Base-by-base conservation (phyloP, 805 yeast species). In the Kluyveromyces wickerhamii region DNA sequence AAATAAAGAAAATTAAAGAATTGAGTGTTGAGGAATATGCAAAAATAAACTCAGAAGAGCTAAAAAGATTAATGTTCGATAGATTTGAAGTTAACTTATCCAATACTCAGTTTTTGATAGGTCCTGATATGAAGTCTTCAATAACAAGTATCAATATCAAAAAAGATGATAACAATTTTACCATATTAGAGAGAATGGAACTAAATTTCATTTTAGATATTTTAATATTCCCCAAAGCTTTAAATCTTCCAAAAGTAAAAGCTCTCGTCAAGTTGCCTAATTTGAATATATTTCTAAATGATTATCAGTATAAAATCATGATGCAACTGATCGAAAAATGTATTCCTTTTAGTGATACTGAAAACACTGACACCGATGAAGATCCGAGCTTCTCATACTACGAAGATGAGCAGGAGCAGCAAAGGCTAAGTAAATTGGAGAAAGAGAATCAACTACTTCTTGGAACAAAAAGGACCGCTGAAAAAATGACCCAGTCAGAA, bases 51-150 rank as follows among this genome's bases (percentile, higher is more conserved):
- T 45, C 58, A 19, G 51, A 51, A 21, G 60, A 57, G n/a, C 63
- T 88, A 41, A 81, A 77, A 42, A 69, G 80, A 9, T 69, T 86
- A 47, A 82, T 92, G 92, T 92, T 86, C 57, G 98, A 92, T 62
- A 76, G 80, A 52, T 92, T 85, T 59, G 73, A 75, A 36, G 62
- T 94, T 24, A 71, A 67, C 36, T 64, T 92, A 4, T 80, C 82
- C 38, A 92, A 89, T 54, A 87, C 96, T 0, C 96, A 89, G 52
- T 72, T 89, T 21, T 62, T 92, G 36, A 78, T 92, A 29, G 98
- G 96, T 0, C 79, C 94, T 0, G 73, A 77, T 41, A 79, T 87
- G 35, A 74, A 79, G 45, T 72, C 82, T 1, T 81, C 95, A 0
- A 75, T 88, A 63, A 74, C 72, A 31, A 85, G 83, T 45, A 58